Conservation (phyloP, 352 stramenopile genomes). For the Peronospora belbahrii region DNA sequence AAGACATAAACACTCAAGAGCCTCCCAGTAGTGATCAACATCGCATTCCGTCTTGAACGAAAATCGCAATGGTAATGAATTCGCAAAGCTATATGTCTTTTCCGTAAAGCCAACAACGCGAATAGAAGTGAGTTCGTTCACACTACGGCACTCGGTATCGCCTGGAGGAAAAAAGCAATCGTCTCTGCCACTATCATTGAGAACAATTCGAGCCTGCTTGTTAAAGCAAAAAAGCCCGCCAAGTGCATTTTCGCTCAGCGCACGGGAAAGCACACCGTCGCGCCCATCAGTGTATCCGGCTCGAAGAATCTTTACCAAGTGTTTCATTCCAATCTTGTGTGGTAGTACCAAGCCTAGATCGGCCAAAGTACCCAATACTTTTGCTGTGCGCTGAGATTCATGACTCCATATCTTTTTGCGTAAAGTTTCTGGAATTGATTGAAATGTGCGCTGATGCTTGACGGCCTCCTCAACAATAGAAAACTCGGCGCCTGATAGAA, state of each 20-base stretch:
- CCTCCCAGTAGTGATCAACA: constrained; percentile 67
- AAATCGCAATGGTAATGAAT: constrained; percentile 51
- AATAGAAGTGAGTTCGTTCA: constrained; percentile 30
- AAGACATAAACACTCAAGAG: constrained; percentile 68
- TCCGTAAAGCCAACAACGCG: constrained; percentile 56
- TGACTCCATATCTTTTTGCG: constrained; percentile 65
- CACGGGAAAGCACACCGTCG: constrained; percentile 54
- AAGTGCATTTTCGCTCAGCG: constrained; percentile 67
- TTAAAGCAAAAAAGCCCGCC: constrained; percentile 62
- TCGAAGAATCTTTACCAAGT: constrained; percentile 61
- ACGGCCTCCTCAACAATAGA: constrained; percentile 46
- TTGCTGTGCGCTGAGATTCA: constrained; percentile 58
- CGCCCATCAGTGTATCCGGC: constrained; percentile 59
- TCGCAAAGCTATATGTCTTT: constrained; percentile 62
- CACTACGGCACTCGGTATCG: constrained; percentile 9
- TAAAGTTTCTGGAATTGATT: constrained; percentile 31
- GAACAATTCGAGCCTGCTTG: constrained; percentile 32
- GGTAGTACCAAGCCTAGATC: constrained; percentile 62
- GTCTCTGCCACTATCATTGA: constrained; percentile 33
- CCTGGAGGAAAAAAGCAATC: constrained; percentile 1
- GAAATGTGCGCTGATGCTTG: constrained; percentile 36
- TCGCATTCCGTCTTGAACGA: constrained; percentile 31
- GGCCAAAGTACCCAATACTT: constrained; percentile 61
- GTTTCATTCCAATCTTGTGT: constrained; percentile 80
- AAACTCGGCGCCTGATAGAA: constrained; percentile 50